Percentiles rank a stretch among this genome's conserved stretches.
Conservation (phyloP, 2,329 filamentous ascomycete genomes). For the Colletotrichum sp. region DNA sequence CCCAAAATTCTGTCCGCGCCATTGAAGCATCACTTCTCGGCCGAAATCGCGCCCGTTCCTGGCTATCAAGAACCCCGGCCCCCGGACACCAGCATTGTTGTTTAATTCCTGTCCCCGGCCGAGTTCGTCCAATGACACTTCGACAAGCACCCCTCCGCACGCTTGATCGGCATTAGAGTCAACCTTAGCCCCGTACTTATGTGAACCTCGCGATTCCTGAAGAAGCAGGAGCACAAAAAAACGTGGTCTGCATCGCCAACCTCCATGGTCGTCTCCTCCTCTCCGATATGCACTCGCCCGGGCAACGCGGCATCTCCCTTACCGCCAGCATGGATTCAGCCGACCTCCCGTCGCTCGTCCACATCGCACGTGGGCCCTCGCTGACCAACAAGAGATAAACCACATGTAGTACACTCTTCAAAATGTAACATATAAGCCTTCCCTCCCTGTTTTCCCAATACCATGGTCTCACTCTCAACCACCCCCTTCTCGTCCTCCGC, state of each 20-base stretch:
- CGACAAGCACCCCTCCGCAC: not conserved
- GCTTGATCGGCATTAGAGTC: not conserved
- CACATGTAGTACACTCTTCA: not conserved
- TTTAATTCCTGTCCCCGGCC: not conserved
- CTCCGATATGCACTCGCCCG: not conserved
- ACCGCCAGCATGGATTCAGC: not conserved
- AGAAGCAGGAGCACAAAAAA: constrained; percentile 10
- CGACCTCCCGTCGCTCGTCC: not conserved
- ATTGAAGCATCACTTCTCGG: not conserved
- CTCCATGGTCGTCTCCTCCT: not conserved
- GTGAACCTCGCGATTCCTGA: constrained; percentile 13
- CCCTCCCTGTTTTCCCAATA: not conserved
- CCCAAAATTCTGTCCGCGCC: not conserved
- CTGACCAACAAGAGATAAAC: not conserved
- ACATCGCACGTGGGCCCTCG: not conserved
- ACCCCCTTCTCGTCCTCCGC: not conserved
- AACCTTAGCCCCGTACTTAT: not conserved
- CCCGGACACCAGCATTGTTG: not conserved
- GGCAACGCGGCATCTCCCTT: not conserved
- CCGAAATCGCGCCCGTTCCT: not conserved
- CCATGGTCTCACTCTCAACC: not conserved
- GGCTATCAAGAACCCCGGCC: not conserved
- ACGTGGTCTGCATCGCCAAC: not conserved
- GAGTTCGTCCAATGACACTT: not conserved
- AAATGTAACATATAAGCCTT: not conserved